A percentile compares a stretch with the other conserved stretches of the same genome.
Conservation (phyloP, 495 filamentous ascomycete genomes). For the Hyaloscypha hepaticicola region DNA sequence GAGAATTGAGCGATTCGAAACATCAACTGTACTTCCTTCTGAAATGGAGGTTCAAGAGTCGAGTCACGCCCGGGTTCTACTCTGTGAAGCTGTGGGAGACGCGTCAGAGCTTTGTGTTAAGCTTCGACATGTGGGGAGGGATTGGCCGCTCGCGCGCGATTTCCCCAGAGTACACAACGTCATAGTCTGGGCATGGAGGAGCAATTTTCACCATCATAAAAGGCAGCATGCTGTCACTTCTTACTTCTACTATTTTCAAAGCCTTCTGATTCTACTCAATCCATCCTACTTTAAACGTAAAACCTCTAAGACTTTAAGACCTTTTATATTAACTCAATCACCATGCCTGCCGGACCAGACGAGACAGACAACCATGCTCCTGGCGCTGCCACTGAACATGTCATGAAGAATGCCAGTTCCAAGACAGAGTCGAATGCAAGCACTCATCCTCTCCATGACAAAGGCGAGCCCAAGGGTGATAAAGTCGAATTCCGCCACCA, state of each 20-base stretch:
- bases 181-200: constrained; percentile 13
- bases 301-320: not conserved
- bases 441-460: constrained; percentile 26
- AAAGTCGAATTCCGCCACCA: constrained; percentile 43
- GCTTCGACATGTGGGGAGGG: not conserved
- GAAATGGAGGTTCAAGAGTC: not conserved
- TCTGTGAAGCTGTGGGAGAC: too few species aligned
- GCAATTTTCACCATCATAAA: constrained; percentile 17
- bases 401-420: constrained; percentile 34
- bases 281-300: too few species aligned
- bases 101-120: not conserved
- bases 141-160: constrained; percentile 8
- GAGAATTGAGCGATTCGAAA: constrained; percentile 20
- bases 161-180: constrained; percentile 8
- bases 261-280: not conserved
- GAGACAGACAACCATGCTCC: constrained; percentile 27
- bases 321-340: constrained; percentile 11
- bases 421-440: constrained; percentile 34
- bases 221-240: constrained; percentile 1
- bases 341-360: constrained; percentile 34
- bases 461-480: constrained; percentile 35
- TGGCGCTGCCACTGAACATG: constrained; percentile 31
- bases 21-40: not conserved
- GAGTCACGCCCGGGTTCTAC: too few species aligned
- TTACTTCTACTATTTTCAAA: not conserved